Evolutionary conservation across 495 filamentous ascomycete genomes (phyloP).

Genomic region (Glonium stellatum): DNA sequence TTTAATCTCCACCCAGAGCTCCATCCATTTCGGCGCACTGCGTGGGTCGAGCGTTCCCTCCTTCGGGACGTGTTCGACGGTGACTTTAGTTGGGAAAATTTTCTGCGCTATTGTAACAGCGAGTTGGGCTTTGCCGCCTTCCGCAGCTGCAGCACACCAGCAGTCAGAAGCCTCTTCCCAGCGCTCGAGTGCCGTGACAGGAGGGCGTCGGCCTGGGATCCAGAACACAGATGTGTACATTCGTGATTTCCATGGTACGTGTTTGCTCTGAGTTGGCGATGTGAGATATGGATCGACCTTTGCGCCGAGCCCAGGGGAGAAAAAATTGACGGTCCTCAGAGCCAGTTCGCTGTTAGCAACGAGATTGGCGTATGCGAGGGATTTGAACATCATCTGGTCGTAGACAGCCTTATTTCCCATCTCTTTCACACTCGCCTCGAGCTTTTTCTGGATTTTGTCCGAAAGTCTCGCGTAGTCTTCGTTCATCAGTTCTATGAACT

Average conservation of each 20-base stretch:
- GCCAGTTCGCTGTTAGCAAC: conserved; percentile 23
- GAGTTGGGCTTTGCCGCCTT: conserved; percentile 38
- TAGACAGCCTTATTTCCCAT: not conserved
- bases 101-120: conserved; percentile 40
- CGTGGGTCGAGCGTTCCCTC: conserved; percentile 45
- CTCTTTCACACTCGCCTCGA: conserved; percentile 2
- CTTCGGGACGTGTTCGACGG: conserved; percentile 56
- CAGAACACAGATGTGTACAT: conserved; percentile 5
- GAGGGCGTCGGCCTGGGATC: conserved; percentile 24
- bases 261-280: conserved; percentile 20
- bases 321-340: conserved; percentile 32
- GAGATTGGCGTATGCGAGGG: conserved; percentile 25
- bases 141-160: conserved; percentile 49
- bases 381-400: conserved; percentile 13
- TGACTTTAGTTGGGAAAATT: conserved; percentile 50
- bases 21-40: conserved; percentile 53
- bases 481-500: conserved; percentile 32
- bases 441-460: conserved; percentile 2
- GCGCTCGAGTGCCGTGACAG: conserved; percentile 42
- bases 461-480: conserved; percentile 21
- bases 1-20: conserved; percentile 49
- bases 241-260: not conserved
- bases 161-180: conserved; percentile 62
- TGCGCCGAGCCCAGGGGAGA: conserved; percentile 31
- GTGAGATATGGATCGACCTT: conserved; percentile 28